These are phyloP conservation scores for Tagetes erecta DNA, from an alignment of 129 eudicot genomes.

Conservation along the genomic window DNA sequence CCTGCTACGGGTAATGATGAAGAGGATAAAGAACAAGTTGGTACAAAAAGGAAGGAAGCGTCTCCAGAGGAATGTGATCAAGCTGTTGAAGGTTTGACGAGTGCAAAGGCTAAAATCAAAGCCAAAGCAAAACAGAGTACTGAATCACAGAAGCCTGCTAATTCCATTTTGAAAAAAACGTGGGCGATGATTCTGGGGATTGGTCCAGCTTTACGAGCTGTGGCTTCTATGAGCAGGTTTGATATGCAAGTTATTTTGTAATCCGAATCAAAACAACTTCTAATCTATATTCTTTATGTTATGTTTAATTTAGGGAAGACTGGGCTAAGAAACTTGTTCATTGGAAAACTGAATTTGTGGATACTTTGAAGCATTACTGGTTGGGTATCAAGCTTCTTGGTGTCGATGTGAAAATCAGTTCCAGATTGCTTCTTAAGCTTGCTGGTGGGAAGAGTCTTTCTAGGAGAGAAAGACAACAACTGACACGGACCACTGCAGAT, in stretches of 20 bases:
- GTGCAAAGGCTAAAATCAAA: constrained; percentile 66
- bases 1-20: constrained; percentile 55
- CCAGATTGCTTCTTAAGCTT: constrained; percentile 79
- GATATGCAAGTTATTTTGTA: constrained; percentile 17
- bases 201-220: constrained; percentile 86
- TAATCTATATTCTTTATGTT: constrained; percentile 11
- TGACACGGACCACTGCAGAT: constrained; percentile 96
- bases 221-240: constrained; percentile 92
- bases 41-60: constrained; percentile 78
- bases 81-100: constrained; percentile 88
- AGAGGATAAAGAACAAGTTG: constrained; percentile 52
- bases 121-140: constrained; percentile 64
- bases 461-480: constrained; percentile 97
- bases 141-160: constrained; percentile 55
- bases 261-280: neutral
- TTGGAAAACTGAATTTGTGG: constrained; percentile 91
- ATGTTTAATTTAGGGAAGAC: constrained; percentile 62
- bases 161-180: constrained; percentile 52
- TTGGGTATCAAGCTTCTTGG: constrained; percentile 90
- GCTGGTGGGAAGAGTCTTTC: constrained; percentile 92
- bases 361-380: constrained; percentile 96
- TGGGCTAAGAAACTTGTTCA: constrained; percentile 89
- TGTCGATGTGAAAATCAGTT: constrained; percentile 87
- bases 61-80: constrained; percentile 94
- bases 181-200: constrained; percentile 78